Conservation (phyloP, 208 protist species). For the Trypanosomatidae sp. region DNA sequence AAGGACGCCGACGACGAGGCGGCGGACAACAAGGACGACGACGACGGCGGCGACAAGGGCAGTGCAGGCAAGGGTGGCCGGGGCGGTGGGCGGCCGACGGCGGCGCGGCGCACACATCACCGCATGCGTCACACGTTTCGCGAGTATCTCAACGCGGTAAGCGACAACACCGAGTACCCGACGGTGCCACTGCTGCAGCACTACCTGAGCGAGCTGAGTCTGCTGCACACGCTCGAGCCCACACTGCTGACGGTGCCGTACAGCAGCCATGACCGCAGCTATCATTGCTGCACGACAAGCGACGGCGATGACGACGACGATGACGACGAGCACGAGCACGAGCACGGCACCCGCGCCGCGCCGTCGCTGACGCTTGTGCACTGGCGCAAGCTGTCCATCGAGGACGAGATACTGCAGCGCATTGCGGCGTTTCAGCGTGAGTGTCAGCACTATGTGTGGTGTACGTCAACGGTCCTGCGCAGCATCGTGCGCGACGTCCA, state of each 20-base stretch:
- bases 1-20: not conserved
- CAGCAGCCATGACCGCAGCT: conserved; percentile 1
- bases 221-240: conserved; percentile 12
- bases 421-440: conserved; percentile 13
- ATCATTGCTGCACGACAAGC: no score
- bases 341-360: no score
- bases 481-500: conserved; percentile 8
- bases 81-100: not conserved
- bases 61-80: not conserved
- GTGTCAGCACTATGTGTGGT: conserved; percentile 16
- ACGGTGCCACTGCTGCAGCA: conserved; percentile 25
- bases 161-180: conserved; percentile 24
- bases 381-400: conserved; percentile 35
- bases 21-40: not conserved
- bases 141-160: conserved; percentile 24
- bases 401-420: conserved; percentile 20
- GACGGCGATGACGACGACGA: no score
- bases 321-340: no score
- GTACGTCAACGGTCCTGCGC: conserved; percentile 9
- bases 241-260: conserved; percentile 16
- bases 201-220: conserved; percentile 21
- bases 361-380: conserved; percentile 20
- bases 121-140: no score
- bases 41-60: not conserved
- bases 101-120: no score